These are phyloP conservation scores for Talaromyces sp. DNA, from an alignment of 2,329 filamentous ascomycete genomes.

Conservation along the genomic window DNA sequence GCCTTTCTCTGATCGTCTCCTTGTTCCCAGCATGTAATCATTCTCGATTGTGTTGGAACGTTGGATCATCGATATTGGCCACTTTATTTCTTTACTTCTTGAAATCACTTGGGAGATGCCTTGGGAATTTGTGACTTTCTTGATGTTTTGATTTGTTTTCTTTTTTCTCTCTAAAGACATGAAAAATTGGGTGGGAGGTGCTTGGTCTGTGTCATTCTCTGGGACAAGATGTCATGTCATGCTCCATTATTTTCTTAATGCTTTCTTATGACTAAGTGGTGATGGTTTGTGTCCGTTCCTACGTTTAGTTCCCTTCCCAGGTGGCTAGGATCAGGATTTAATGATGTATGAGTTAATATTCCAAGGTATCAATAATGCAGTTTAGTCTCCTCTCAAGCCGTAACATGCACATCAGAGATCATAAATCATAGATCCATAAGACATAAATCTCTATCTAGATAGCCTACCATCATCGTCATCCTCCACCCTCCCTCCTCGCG, in stretches of 20 bases:
- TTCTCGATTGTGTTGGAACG: not conserved
- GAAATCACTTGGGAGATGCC: not conserved
- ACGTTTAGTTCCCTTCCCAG: not conserved
- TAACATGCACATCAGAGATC: not conserved
- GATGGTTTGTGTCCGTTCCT: not conserved
- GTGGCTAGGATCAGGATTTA: not conserved
- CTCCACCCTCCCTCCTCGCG: constrained; percentile 61
- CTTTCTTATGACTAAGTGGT: not conserved
- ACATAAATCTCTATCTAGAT: not conserved
- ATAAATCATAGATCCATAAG: not conserved
- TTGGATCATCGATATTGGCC: not conserved
- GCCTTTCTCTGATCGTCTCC: constrained; percentile 2
- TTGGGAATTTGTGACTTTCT: not conserved
- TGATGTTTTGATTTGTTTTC: not conserved
- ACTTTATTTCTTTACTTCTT: constrained; percentile 3
- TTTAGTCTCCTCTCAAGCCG: not conserved
- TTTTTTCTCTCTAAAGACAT: not conserved
- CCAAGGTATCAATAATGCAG: not conserved
- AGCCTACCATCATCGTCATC: not conserved
- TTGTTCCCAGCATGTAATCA: not conserved
- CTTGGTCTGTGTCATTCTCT: not conserved
- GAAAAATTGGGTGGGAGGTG: not conserved
- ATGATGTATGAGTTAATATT: not conserved
- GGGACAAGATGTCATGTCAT: not conserved
- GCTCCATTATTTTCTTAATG: not conserved